phyloP scores from a whole-genome alignment of 495 filamentous ascomycete species.

The Xylaria curta region DNA sequence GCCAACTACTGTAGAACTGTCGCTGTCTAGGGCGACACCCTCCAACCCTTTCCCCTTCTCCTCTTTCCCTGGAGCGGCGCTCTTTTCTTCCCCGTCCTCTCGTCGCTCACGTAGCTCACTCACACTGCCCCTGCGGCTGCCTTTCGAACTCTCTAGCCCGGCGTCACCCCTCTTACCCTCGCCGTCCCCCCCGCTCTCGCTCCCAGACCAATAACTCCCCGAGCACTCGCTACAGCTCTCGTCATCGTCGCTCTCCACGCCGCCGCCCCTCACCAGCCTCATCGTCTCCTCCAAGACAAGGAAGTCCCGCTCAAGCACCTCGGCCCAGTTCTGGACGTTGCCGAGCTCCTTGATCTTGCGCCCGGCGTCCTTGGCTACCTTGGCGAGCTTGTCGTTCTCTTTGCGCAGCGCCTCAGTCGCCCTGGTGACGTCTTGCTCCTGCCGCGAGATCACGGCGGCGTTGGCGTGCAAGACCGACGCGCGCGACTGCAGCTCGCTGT shows the following conservation, averaged over 20 bases:
- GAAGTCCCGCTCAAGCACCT: slow-evolving; percentile 92
- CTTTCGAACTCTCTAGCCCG: background rate
- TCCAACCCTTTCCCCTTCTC: slow-evolving; percentile 26
- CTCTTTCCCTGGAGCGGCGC: slow-evolving; percentile 13
- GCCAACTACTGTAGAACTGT: slow-evolving; percentile 15
- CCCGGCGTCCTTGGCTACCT: slow-evolving; percentile 70
- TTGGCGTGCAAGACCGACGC: slow-evolving; percentile 79
- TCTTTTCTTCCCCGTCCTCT: slow-evolving; percentile 23
- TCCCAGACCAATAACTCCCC: slow-evolving; percentile 37
- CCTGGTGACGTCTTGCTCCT: slow-evolving; percentile 72
- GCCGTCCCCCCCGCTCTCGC: slow-evolving; percentile 32
- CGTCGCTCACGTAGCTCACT: slow-evolving; percentile 9
- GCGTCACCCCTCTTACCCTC: slow-evolving; percentile 15
- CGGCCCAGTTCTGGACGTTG: slow-evolving; percentile 97
- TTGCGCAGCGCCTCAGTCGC: slow-evolving; percentile 69
- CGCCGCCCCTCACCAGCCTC: slow-evolving; percentile 62
- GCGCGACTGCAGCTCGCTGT: slow-evolving; percentile 73
- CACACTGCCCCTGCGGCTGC: slow-evolving; percentile 3
- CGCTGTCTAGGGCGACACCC: slow-evolving; percentile 5
- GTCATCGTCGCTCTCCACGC: slow-evolving; percentile 39
- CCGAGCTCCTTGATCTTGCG: slow-evolving; percentile 88
- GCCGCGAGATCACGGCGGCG: slow-evolving; percentile 68
- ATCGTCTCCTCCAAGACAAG: slow-evolving; percentile 87
- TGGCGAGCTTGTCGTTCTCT: slow-evolving; percentile 74
- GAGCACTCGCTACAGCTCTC: slow-evolving; percentile 46